Percentiles rank a stretch among this genome's conserved stretches.
Evolutionary conservation across 352 stramenopile species (phyloP).

Genomic region (Phytophthora constricta): DNA sequence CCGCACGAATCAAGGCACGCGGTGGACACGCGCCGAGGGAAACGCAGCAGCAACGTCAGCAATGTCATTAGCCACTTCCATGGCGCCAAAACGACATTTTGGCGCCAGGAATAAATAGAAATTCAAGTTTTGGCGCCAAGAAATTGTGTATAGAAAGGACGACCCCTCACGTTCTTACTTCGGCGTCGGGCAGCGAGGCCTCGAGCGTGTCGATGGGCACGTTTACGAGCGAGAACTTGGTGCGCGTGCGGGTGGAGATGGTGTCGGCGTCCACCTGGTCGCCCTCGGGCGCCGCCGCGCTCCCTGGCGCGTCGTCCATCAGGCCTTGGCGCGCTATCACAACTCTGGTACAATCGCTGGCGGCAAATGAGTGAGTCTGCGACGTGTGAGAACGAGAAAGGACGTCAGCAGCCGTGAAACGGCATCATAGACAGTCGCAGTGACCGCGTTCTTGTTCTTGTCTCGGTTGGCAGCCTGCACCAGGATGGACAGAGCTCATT

Average conservation of each 20-base stretch:
- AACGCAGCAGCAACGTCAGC: conserved; percentile 10
- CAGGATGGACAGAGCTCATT: conserved; percentile 21
- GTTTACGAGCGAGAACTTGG: conserved; percentile 77
- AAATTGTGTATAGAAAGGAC: neutral
- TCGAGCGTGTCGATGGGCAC: conserved; percentile 79
- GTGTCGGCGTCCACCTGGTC: conserved; percentile 41
- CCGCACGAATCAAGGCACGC: conserved; percentile 10
- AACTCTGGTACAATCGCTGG: conserved; percentile 10
- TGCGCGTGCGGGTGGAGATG: conserved; percentile 76
- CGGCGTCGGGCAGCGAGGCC: conserved; percentile 53
- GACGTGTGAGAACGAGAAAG: conserved; percentile 28
- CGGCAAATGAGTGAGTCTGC: conserved; percentile 19
- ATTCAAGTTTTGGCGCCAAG: conserved; percentile 25
- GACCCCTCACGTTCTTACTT: conserved; percentile 33
- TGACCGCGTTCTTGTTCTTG: neutral
- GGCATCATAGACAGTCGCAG: conserved; percentile 21
- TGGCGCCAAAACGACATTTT: conserved; percentile 23
- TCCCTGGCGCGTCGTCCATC: conserved; percentile 4
- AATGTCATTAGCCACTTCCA: neutral
- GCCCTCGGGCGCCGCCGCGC: neutral
- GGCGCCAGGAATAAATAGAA: conserved; percentile 28
- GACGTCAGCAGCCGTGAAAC: conserved; percentile 29
- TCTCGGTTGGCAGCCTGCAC: neutral
- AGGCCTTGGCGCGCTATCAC: conserved; percentile 12
- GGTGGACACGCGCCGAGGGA: conserved; percentile 2